These are phyloP conservation scores for Ceratocystis cubensis DNA, from an alignment of 2,329 filamentous ascomycete species.

Conservation along the genomic window DNA sequence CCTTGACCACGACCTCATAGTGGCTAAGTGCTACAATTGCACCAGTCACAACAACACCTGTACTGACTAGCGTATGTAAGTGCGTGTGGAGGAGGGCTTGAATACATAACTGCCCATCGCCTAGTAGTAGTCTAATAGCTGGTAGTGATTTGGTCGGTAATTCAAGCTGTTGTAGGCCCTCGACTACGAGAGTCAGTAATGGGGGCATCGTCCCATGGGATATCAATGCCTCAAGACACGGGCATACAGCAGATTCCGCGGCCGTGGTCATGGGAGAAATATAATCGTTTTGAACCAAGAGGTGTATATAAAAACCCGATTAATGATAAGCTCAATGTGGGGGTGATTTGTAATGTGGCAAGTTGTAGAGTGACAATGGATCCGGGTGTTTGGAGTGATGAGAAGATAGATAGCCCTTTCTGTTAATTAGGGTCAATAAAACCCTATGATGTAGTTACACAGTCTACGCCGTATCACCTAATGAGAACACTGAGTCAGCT, in stretches of 20 bases:
- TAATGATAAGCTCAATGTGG: too few species aligned
- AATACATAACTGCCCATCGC: constrained; percentile 43
- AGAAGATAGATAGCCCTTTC: too few species aligned
- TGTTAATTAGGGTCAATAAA: too few species aligned
- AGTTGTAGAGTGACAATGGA: background rate
- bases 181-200: constrained; percentile 66
- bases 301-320: too few species aligned
- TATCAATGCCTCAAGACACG: constrained; percentile 64
- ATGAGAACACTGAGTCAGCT: background rate
- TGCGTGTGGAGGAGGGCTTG: constrained; percentile 38
- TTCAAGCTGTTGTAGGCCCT: constrained; percentile 23
- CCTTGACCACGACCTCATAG: constrained; percentile 26
- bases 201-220: constrained; percentile 67
- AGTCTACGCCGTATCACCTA: background rate
- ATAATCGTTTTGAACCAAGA: too few species aligned
- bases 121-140: constrained; percentile 36
- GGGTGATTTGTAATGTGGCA: background rate
- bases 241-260: constrained; percentile 68
- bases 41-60: constrained; percentile 35
- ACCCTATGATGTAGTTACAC: too few species aligned
- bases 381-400: too few species aligned
- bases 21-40: constrained; percentile 37
- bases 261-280: constrained; percentile 58
- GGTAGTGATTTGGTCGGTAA: constrained; percentile 29
- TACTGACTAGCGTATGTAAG: constrained; percentile 38